Evolutionary conservation across 352 stramenopile genomes (phyloP).

Genomic region (Globisporangium echinulatum): DNA sequence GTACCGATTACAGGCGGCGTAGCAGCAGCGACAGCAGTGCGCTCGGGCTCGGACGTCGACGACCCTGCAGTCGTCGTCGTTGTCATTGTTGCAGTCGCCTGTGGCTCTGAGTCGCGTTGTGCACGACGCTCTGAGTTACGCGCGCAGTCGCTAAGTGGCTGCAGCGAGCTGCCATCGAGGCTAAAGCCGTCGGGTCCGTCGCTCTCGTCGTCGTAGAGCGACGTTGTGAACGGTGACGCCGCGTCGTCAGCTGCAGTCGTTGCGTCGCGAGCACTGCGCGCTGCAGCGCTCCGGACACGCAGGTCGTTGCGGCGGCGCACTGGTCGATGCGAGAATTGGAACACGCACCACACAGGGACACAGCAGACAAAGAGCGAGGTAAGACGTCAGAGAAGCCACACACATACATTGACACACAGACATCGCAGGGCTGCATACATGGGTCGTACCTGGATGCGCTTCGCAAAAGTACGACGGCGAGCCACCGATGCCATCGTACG

Average conservation of each 20-base stretch:
- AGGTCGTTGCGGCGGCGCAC: conserved; percentile 9
- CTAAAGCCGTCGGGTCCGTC: conserved; percentile 14
- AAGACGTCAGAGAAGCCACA: background rate
- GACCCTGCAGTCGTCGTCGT: conserved; percentile 6
- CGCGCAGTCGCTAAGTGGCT: background rate
- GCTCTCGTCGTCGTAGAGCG: conserved; percentile 5
- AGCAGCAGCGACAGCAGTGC: background rate
- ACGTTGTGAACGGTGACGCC: conserved; percentile 2
- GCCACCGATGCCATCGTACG: conserved; percentile 72
- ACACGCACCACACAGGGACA: background rate
- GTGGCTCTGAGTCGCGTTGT: background rate
- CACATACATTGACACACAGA: no score
- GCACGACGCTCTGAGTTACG: background rate
- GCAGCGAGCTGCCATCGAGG: conserved; percentile 7
- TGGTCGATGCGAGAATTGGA: background rate
- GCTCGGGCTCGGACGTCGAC: background rate
- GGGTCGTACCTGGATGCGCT: conserved; percentile 27
- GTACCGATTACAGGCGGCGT: background rate
- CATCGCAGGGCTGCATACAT: background rate
- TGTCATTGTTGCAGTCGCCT: background rate
- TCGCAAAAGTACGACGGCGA: conserved; percentile 79
- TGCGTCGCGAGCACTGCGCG: background rate
- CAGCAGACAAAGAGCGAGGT: background rate
- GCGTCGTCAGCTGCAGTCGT: background rate
- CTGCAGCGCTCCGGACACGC: background rate